Percentiles rank a stretch among this genome's conserved stretches.
Conservation (phyloP, 2,329 filamentous ascomycete species). For the Cercospora sp. region DNA sequence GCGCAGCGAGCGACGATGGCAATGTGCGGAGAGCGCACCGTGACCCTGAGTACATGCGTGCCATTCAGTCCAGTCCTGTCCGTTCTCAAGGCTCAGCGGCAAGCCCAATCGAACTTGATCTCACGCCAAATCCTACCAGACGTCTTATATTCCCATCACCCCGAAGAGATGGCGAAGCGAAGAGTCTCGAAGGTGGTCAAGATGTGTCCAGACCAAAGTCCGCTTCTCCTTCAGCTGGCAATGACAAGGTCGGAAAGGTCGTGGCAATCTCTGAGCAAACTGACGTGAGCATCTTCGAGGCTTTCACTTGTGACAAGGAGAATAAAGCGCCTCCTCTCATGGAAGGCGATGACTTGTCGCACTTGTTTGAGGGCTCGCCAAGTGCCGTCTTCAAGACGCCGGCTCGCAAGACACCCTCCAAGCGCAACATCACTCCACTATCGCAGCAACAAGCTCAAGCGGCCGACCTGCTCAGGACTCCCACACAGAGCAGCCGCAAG, state of each 20-base stretch:
- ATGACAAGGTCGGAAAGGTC: conserved; percentile 18
- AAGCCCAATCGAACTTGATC: conserved; percentile 52
- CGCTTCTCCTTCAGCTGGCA: conserved; percentile 16
- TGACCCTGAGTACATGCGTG: conserved; percentile 49
- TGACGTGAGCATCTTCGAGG: conserved; percentile 37
- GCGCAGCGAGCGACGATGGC: conserved; percentile 33
- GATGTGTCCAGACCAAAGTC: conserved; percentile 16
- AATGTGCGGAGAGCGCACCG: conserved; percentile 30
- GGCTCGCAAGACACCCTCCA: conserved; percentile 59
- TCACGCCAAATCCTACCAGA: conserved; percentile 64
- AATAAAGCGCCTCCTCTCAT: conserved; percentile 51
- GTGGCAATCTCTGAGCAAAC: conserved; percentile 19
- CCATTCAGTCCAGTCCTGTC: conserved; percentile 63
- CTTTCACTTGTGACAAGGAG: conserved; percentile 57
- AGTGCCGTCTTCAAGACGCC: conserved; percentile 56
- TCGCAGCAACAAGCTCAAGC: conserved; percentile 39
- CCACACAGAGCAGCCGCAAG: conserved; percentile 43
- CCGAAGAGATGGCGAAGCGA: conserved; percentile 63
- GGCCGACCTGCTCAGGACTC: conserved; percentile 49
- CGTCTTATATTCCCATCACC: conserved; percentile 77
- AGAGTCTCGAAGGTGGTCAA: conserved; percentile 57
- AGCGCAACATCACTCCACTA: conserved; percentile 48
- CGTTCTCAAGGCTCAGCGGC: conserved; percentile 50
- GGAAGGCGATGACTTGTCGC: conserved; percentile 55
- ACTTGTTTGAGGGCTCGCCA: conserved; percentile 65